phyloP scores from a whole-genome alignment of 257 asterid species.

The Eustoma russellianum region DNA sequence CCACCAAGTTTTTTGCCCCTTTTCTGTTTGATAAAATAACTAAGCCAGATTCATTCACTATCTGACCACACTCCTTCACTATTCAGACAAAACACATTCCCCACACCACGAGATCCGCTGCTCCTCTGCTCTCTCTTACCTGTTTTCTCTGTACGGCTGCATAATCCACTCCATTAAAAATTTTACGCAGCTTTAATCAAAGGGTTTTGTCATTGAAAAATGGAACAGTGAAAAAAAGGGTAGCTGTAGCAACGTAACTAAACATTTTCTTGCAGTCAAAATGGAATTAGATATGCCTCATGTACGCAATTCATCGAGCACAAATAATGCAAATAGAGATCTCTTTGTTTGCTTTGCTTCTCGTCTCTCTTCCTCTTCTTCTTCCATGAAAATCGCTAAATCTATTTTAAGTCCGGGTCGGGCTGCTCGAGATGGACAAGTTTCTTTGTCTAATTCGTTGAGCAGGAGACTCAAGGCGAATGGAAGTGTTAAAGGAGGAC shows the following conservation, averaged over 20 bases:
- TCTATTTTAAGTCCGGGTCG: conserved; percentile 42
- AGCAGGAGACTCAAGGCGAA: conserved; percentile 70
- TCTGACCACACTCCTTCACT: conserved; percentile 4
- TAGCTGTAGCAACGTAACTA: neutral
- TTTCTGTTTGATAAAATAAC: too few species aligned
- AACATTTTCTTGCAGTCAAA: neutral
- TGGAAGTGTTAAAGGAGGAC: conserved; percentile 72
- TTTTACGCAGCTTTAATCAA: conserved; percentile 1
- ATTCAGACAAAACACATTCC: neutral
- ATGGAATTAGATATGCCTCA: conserved; percentile 64
- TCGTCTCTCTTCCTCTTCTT: conserved; percentile 42
- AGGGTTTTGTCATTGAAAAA: neutral
- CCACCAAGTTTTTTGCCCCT: conserved; percentile 5
- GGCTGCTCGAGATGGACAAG: conserved; percentile 52
- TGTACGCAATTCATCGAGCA: conserved; percentile 36
- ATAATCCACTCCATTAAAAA: conserved; percentile 12
- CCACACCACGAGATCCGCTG: conserved; percentile 4
- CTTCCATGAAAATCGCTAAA: conserved; percentile 40
- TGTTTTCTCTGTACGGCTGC: neutral
- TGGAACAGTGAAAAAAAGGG: conserved; percentile 13
- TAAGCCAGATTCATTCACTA: neutral
- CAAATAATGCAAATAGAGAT: conserved; percentile 29
- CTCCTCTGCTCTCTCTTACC: conserved; percentile 9
- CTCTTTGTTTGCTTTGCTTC: conserved; percentile 66
- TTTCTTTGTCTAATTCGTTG: conserved; percentile 57